These are phyloP conservation scores for Bathelium albidoporum DNA, from an alignment of 495 filamentous ascomycete genomes.

Conservation along the genomic window DNA sequence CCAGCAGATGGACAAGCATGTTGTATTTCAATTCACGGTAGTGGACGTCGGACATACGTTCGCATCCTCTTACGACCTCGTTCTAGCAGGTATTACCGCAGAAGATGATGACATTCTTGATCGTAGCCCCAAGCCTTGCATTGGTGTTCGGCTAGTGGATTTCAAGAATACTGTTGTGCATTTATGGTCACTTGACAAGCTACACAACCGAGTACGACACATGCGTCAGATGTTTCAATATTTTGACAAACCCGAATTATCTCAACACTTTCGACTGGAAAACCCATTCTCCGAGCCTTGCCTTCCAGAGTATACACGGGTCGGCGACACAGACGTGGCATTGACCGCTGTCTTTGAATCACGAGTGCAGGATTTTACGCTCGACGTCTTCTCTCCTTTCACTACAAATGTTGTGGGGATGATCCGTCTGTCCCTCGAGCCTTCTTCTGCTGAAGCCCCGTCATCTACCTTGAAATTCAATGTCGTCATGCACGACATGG, in stretches of 20 bases:
- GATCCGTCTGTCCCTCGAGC: conserved; percentile 81
- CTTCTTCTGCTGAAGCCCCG: conserved; percentile 85
- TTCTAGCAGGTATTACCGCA: conserved; percentile 82
- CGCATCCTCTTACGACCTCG: conserved; percentile 90
- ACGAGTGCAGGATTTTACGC: conserved; percentile 83
- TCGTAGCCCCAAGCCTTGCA: conserved; percentile 73
- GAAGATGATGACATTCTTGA: conserved; percentile 66
- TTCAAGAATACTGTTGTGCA: conserved; percentile 80
- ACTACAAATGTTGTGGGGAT: conserved; percentile 82
- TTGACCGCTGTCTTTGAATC: conserved; percentile 90
- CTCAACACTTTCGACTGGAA: conserved; percentile 66
- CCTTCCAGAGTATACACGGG: conserved; percentile 81
- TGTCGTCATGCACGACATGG: conserved; percentile 94
- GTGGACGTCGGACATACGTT: conserved; percentile 79
- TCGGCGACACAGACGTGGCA: conserved; percentile 91
- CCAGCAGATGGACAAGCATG: conserved; percentile 85
- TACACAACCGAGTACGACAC: conserved; percentile 70
- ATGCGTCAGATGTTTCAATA: conserved; percentile 98
- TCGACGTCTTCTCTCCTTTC: conserved; percentile 88
- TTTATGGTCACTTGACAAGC: conserved; percentile 89
- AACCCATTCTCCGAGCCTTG: conserved; percentile 83
- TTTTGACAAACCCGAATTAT: conserved; percentile 84
- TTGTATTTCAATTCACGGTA: conserved; percentile 91
- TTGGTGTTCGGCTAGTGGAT: conserved; percentile 84
- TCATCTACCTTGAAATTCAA: conserved; percentile 95